A percentile compares a stretch with the other conserved stretches of the same genome.
Evolutionary conservation across 257 asterid genomes (phyloP).

Genomic region (Salvia rosmarinus): DNA sequence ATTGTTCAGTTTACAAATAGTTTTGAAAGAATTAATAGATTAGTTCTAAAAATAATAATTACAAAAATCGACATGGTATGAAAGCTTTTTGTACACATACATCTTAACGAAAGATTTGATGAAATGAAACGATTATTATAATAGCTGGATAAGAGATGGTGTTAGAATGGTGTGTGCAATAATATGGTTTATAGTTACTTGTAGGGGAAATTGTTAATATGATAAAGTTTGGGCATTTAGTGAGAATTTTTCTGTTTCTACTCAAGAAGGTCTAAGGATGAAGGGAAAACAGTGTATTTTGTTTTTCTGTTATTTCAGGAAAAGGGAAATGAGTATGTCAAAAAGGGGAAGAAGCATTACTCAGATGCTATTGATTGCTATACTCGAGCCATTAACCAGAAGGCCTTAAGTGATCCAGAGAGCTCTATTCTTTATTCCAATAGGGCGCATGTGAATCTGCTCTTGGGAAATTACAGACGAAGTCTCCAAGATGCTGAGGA

Average conservation of each 20-base stretch:
- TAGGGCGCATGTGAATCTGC: conserved; percentile 89
- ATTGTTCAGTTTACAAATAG: background rate
- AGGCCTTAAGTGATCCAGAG: conserved; percentile 71
- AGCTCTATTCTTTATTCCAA: conserved; percentile 71
- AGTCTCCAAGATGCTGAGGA: conserved; percentile 89
- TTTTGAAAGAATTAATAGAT: background rate
- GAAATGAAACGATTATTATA: no score
- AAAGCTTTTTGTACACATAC: no score
- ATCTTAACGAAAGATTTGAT: no score
- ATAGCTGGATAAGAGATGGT: background rate
- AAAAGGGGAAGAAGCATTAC: conserved; percentile 80
- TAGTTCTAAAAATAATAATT: background rate
- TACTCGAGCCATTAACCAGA: conserved; percentile 87
- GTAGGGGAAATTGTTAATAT: background rate
- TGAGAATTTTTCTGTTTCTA: background rate
- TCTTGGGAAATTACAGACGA: conserved; percentile 76
- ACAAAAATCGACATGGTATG: no score
- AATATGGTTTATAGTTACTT: background rate
- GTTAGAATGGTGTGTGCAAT: background rate
- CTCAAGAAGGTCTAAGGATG: background rate
- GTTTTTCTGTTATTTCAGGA: conserved; percentile 57
- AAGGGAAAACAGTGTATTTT: background rate
- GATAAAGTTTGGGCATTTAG: background rate
- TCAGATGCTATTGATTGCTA: conserved; percentile 90
- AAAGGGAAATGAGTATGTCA: conserved; percentile 79